phyloP scores from a whole-genome alignment of 1,284 basidiomycete species.

The Microbotryum intermedium region DNA sequence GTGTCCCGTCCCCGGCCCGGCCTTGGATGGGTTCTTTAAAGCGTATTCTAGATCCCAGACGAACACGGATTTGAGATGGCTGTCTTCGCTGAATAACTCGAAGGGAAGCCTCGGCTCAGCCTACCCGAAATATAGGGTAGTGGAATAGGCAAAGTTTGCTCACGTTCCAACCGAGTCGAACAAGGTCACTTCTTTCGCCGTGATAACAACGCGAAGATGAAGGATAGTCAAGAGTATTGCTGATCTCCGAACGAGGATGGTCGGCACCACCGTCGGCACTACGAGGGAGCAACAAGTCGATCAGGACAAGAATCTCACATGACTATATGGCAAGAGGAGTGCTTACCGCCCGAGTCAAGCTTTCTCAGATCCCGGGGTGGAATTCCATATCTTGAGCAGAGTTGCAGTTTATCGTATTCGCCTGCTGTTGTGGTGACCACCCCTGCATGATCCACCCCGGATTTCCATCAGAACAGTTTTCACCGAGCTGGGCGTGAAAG shows the following conservation, averaged over 20 bases:
- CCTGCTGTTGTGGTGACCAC: slow-evolving; percentile 84
- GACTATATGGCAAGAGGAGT: neutral
- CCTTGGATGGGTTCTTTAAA: slow-evolving; percentile 54
- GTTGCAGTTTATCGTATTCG: slow-evolving; percentile 77
- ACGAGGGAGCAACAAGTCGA: slow-evolving; percentile 59
- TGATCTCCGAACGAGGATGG: slow-evolving; percentile 78
- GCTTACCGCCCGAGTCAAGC: slow-evolving; percentile 68
- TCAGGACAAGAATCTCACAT: neutral
- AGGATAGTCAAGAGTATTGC: slow-evolving; percentile 82
- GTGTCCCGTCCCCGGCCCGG: slow-evolving; percentile 34
- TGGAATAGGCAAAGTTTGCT: slow-evolving; percentile 48
- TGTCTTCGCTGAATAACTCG: neutral
- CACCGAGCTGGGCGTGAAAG: neutral
- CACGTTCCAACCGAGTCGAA: slow-evolving; percentile 83
- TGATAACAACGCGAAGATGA: slow-evolving; percentile 88
- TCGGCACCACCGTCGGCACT: slow-evolving; percentile 55
- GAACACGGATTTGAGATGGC: slow-evolving; percentile 69
- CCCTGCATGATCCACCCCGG: slow-evolving; percentile 43
- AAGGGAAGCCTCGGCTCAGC: neutral
- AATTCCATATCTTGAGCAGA: slow-evolving; percentile 69
- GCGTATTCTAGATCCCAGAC: slow-evolving; percentile 84
- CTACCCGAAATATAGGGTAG: no score
- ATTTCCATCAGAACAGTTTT: neutral
- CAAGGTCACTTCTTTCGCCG: slow-evolving; percentile 81
- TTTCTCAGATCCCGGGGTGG: slow-evolving; percentile 93